These are phyloP conservation scores for Chalciporus chontae DNA, from an alignment of 768 basidiomycete species.

Conservation along the genomic window DNA sequence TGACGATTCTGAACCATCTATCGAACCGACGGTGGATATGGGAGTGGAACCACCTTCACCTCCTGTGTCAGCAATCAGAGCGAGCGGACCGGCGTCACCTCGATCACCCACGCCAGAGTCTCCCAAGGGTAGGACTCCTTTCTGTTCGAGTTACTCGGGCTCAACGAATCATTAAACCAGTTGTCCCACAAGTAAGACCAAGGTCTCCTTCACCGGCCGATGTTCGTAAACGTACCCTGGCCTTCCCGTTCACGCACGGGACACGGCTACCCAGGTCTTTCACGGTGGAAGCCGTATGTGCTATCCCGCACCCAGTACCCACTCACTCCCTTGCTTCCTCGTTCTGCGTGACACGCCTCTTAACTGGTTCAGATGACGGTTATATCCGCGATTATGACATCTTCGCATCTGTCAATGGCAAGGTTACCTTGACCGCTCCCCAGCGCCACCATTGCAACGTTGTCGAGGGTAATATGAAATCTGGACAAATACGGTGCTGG, in stretches of 20 bases:
- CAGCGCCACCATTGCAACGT: conserved; percentile 87
- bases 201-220: conserved; percentile 55
- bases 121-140: conserved; percentile 29
- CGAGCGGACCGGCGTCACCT: conserved; percentile 22
- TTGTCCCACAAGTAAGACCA: conserved; percentile 26
- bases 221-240: conserved; percentile 45
- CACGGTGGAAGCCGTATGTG: conserved; percentile 87
- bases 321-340: conserved; percentile 88
- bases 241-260: conserved; percentile 29
- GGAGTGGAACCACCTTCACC: conserved; percentile 28
- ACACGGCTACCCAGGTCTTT: conserved; percentile 53
- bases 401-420: conserved; percentile 84
- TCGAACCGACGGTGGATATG: conserved; percentile 28
- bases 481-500: conserved; percentile 83
- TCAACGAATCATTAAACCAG: conserved; percentile 18
- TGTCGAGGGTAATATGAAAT: conserved; percentile 89
- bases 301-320: conserved; percentile 83
- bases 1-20: conserved; percentile 40
- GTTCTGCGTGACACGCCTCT: conserved; percentile 79
- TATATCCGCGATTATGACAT: conserved; percentile 92
- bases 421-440: conserved; percentile 80
- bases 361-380: conserved; percentile 92
- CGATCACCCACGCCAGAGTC: conserved; percentile 30
- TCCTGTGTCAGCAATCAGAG: conserved; percentile 24
- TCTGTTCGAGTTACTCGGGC: background rate